Evolutionary conservation across 2,329 filamentous ascomycete genomes (phyloP).

Genomic region (Fonsecaea nubica): DNA sequence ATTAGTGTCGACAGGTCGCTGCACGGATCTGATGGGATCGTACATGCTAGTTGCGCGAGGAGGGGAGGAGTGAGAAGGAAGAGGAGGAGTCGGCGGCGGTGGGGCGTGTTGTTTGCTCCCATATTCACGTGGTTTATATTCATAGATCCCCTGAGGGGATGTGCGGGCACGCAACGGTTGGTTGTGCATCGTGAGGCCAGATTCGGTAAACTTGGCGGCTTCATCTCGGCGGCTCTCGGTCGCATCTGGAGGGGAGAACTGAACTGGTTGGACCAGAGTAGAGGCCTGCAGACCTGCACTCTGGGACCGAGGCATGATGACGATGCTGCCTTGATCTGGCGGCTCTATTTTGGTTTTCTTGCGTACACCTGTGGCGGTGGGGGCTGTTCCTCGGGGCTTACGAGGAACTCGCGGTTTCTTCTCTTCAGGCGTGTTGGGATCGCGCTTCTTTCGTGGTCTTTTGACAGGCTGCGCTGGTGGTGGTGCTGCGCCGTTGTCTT

Average conservation of each 20-base stretch:
- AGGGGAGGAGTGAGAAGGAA: constrained; percentile 37
- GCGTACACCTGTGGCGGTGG: constrained; percentile 49
- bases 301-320: constrained; percentile 25
- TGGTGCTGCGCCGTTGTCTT: constrained; percentile 41
- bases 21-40: constrained; percentile 80
- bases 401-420: constrained; percentile 39
- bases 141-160: constrained; percentile 48
- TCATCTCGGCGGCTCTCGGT: constrained; percentile 17
- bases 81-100: constrained; percentile 37
- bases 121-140: constrained; percentile 48
- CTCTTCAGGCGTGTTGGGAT: constrained; percentile 42
- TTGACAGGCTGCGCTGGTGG: constrained; percentile 29
- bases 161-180: constrained; percentile 33
- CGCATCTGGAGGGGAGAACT: constrained; percentile 24
- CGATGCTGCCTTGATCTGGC: constrained; percentile 21
- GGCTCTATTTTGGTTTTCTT: constrained; percentile 55
- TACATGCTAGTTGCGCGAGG: constrained; percentile 67
- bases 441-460: constrained; percentile 48
- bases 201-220: constrained; percentile 45
- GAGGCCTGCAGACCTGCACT: constrained; percentile 33
- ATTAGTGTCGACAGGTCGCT: constrained; percentile 54
- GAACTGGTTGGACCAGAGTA: constrained; percentile 35
- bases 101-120: constrained; percentile 10
- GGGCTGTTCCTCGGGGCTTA: constrained; percentile 38
- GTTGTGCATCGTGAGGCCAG: constrained; percentile 48